Conservation (phyloP, 352 stramenopile genomes). For the Pythium brassicae region DNA sequence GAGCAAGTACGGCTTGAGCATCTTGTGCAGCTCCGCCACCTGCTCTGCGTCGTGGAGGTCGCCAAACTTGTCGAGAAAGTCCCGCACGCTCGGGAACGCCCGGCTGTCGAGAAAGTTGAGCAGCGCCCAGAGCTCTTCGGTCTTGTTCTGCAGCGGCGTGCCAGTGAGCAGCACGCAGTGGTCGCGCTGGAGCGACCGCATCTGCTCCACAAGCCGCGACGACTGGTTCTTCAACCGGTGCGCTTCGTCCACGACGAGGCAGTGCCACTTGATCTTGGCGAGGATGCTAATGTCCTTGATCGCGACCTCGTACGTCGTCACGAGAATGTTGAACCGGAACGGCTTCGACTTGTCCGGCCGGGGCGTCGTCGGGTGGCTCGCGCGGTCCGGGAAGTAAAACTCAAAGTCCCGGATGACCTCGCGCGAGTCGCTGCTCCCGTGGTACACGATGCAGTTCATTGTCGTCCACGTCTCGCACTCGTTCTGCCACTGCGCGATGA, state of each 20-base stretch:
- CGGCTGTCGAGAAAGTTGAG: conserved; percentile 97
- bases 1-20: conserved; percentile 88
- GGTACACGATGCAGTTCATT: conserved; percentile 99
- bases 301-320: conserved; percentile 89
- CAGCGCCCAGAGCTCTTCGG: conserved; percentile 99
- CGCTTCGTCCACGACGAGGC: conserved; percentile 86
- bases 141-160: conserved; percentile 96
- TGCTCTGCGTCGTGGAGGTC: conserved; percentile 83
- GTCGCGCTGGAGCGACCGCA: conserved; percentile 72
- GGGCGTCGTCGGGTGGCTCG: too few relatives aligned
- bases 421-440: conserved; percentile 92
- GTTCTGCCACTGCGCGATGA: conserved; percentile 99
- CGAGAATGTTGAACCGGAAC: conserved; percentile 87
- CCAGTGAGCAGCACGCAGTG: conserved; percentile 85
- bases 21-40: conserved; percentile 88
- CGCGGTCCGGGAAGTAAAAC: conserved; percentile 90
- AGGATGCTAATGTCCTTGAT: conserved; percentile 91
- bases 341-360: conserved; percentile 79
- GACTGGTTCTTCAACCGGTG: conserved; percentile 87
- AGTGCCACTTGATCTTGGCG: conserved; percentile 93
- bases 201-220: conserved; percentile 81
- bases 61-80: conserved; percentile 94
- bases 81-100: conserved; percentile 90
- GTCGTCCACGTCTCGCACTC: conserved; percentile 98
- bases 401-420: conserved; percentile 95